These are phyloP conservation scores for Gautieria morchelliformis DNA, from an alignment of 768 basidiomycete species.

Conservation along the genomic window DNA sequence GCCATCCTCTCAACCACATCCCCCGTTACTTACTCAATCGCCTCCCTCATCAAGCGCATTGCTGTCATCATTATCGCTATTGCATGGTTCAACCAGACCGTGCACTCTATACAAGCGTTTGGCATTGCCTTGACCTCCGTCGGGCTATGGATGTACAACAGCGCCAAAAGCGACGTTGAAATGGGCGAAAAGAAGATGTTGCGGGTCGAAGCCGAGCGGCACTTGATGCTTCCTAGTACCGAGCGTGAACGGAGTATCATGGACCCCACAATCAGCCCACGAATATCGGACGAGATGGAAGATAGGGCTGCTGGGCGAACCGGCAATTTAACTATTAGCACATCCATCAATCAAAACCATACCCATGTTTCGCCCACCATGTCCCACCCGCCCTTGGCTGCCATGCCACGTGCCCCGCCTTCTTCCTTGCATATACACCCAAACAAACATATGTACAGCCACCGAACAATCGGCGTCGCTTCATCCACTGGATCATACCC, in stretches of 20 bases:
- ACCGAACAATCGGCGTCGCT: neutral
- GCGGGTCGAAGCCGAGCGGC: constrained; percentile 61
- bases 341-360: constrained; percentile 7
- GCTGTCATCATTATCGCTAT: constrained; percentile 97
- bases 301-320: neutral
- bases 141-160: constrained; percentile 94
- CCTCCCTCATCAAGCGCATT: constrained; percentile 94
- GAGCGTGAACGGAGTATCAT: constrained; percentile 48
- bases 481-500: constrained; percentile 27
- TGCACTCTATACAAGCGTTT: constrained; percentile 75
- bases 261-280: constrained; percentile 11
- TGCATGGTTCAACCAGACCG: constrained; percentile 86
- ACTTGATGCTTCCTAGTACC: constrained; percentile 60
- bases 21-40: constrained; percentile 98
- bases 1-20: constrained; percentile 92
- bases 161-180: constrained; percentile 86
- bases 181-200: constrained; percentile 85
- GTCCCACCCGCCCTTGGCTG: neutral
- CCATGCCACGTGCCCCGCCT: neutral
- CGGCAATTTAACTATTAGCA: constrained; percentile 1
- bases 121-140: constrained; percentile 88
- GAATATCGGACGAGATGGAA: neutral
- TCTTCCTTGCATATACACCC: constrained; percentile 8
- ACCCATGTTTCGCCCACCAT: constrained; percentile 2
- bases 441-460: constrained; percentile 11